A percentile compares a stretch with the other conserved stretches of the same genome.
phyloP scores from a whole-genome alignment of 2,329 filamentous ascomycete species.

The Arthrobotrys musiformis region DNA sequence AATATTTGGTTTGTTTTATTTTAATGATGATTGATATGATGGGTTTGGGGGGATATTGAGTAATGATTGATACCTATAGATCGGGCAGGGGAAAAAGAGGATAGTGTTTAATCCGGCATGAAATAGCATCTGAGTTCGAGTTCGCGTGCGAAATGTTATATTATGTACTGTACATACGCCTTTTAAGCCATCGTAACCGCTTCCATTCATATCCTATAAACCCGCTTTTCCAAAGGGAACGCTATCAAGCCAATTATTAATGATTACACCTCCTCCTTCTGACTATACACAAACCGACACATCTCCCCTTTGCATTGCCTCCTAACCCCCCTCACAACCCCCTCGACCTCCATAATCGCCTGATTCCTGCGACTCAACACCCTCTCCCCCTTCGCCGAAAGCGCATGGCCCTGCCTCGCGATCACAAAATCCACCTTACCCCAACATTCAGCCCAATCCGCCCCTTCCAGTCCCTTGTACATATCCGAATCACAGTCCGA shows the following conservation, averaged over 20 bases:
- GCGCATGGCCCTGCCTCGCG: conserved; percentile 49
- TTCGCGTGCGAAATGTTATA: not conserved
- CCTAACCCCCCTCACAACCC: conserved; percentile 13
- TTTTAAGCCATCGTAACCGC: no score
- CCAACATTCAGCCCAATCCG: conserved; percentile 57
- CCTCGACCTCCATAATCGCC: conserved; percentile 25
- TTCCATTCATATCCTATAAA: no score
- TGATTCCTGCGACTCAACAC: conserved; percentile 20
- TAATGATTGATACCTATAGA: conserved; percentile 33
- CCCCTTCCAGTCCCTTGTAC: conserved; percentile 49
- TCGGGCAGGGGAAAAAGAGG: not conserved
- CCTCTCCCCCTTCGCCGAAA: conserved; percentile 33
- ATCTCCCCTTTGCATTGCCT: conserved; percentile 29
- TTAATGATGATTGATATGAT: no score
- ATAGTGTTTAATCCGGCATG: conserved; percentile 16
- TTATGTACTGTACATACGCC: not conserved
- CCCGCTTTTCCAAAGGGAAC: no score
- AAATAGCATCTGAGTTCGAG: not conserved
- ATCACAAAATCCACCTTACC: conserved; percentile 57
- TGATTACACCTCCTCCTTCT: conserved; percentile 20
- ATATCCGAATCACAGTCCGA: conserved; percentile 53
- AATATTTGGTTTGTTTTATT: not conserved
- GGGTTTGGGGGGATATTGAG: not conserved
- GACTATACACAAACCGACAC: conserved; percentile 42
- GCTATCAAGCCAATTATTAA: not conserved